phyloP scores from a whole-genome alignment of 2,329 filamentous ascomycete species.

The Sclerotinia sclerotiorum region DNA sequence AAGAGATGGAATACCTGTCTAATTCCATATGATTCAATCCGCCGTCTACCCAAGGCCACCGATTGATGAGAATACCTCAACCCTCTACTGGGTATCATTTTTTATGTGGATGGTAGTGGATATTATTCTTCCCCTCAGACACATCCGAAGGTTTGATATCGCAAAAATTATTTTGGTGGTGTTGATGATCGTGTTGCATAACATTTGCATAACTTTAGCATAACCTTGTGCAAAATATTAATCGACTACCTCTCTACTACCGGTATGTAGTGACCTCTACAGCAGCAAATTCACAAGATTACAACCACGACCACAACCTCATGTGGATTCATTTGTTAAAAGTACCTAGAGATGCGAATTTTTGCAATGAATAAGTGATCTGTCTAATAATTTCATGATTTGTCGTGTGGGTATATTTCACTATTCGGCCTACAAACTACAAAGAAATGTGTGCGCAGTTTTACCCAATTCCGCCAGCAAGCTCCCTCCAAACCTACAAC shows the following conservation, averaged over 20 bases:
- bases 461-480: not conserved
- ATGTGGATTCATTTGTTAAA: too few species aligned
- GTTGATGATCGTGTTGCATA: not conserved
- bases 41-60: slow-evolving; percentile 41
- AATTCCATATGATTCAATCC: slow-evolving; percentile 43
- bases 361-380: not conserved
- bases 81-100: slow-evolving; percentile 58
- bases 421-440: not conserved
- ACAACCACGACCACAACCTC: not conserved
- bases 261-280: not conserved
- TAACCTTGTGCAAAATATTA: not conserved
- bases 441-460: not conserved
- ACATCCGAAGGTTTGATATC: slow-evolving; percentile 22
- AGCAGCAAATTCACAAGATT: not conserved
- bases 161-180: slow-evolving; percentile 32
- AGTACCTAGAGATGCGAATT: too few species aligned
- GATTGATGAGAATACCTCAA: slow-evolving; percentile 49
- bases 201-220: not conserved
- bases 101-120: slow-evolving; percentile 27
- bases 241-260: not conserved
- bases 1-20: slow-evolving; percentile 34
- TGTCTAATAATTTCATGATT: not conserved
- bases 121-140: slow-evolving; percentile 12
- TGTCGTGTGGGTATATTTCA: not conserved
- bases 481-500: not conserved